These are phyloP conservation scores for Alternaria novae-zelandiae DNA, from an alignment of 2,329 filamentous ascomycete species.

Conservation along the genomic window DNA sequence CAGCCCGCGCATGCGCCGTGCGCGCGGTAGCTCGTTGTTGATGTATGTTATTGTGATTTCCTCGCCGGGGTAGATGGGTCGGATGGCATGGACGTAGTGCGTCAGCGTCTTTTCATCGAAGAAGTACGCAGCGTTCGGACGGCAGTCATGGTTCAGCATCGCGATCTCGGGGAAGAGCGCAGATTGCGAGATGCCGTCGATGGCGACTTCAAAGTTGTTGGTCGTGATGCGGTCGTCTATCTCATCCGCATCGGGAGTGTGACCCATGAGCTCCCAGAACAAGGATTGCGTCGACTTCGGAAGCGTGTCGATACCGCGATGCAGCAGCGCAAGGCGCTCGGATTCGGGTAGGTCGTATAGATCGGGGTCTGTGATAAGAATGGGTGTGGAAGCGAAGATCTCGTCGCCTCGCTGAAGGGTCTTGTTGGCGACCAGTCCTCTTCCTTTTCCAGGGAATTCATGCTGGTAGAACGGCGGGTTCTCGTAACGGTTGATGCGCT, in stretches of 20 bases:
- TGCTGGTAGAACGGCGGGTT: constrained; percentile 38
- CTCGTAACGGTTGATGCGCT: constrained; percentile 27
- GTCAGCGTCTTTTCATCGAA: constrained; percentile 47
- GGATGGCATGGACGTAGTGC: constrained; percentile 50
- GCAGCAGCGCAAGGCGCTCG: constrained; percentile 35
- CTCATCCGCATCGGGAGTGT: constrained; percentile 33
- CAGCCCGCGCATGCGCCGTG: constrained; percentile 39
- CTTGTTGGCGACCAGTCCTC: constrained; percentile 43
- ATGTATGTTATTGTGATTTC: constrained; percentile 55
- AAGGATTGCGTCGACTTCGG: constrained; percentile 21
- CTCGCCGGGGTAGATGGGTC: constrained; percentile 47
- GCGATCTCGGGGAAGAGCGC: constrained; percentile 44
- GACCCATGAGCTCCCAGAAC: constrained; percentile 42
- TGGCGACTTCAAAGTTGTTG: constrained; percentile 42
- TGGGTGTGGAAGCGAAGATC: constrained; percentile 43
- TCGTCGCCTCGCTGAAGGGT: constrained; percentile 43
- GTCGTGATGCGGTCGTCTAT: constrained; percentile 45
- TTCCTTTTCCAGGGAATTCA: constrained; percentile 42
- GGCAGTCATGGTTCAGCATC: constrained; percentile 47
- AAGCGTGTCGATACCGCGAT: constrained; percentile 36
- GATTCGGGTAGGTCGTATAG: constrained; percentile 28
- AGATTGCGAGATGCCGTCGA: constrained; percentile 33
- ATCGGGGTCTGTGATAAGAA: constrained; percentile 38
- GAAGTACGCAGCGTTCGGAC: constrained; percentile 51
- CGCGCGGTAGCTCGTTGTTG: constrained; percentile 43